Evolutionary conservation across 257 asterid species (phyloP).

Genomic region (Misopates orontium): DNA sequence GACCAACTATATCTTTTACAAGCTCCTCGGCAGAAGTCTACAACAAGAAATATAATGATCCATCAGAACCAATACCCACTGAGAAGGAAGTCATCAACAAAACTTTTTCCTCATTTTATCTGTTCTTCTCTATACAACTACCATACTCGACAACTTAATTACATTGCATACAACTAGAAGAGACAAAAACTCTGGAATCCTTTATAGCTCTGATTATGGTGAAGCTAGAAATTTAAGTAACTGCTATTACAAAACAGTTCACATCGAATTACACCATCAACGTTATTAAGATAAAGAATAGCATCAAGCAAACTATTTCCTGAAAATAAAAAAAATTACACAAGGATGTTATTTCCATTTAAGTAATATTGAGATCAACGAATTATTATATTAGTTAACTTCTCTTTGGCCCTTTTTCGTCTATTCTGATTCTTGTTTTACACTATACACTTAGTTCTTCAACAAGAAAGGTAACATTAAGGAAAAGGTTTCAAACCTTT

Average conservation of each 20-base stretch:
- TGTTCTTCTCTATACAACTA: slow-evolving; percentile 13
- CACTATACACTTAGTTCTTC: too few species aligned
- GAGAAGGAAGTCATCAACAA: slow-evolving; percentile 15
- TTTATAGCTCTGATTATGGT: slow-evolving; percentile 9
- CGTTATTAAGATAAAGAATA: too few species aligned
- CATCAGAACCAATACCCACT: slow-evolving; percentile 37
- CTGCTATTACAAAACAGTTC: neutral
- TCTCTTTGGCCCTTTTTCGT: too few species aligned
- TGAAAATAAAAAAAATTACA: too few species aligned
- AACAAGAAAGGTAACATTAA: too few species aligned
- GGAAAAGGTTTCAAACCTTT: too few species aligned
- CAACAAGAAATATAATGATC: slow-evolving; percentile 33
- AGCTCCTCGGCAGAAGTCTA: slow-evolving; percentile 75
- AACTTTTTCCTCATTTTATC: slow-evolving; percentile 21
- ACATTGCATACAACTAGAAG: neutral
- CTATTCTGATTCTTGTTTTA: too few species aligned
- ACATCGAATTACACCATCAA: neutral
- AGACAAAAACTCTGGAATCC: neutral
- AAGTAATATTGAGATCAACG: too few species aligned
- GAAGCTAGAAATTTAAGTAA: neutral
- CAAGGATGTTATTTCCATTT: too few species aligned
- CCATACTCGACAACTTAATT: slow-evolving; percentile 9
- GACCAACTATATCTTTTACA: slow-evolving; percentile 84
- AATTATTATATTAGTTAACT: too few species aligned
- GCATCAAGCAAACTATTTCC: too few species aligned